Base-by-base conservation (phyloP, 116 monocot species). In the Zostera marina region DNA sequence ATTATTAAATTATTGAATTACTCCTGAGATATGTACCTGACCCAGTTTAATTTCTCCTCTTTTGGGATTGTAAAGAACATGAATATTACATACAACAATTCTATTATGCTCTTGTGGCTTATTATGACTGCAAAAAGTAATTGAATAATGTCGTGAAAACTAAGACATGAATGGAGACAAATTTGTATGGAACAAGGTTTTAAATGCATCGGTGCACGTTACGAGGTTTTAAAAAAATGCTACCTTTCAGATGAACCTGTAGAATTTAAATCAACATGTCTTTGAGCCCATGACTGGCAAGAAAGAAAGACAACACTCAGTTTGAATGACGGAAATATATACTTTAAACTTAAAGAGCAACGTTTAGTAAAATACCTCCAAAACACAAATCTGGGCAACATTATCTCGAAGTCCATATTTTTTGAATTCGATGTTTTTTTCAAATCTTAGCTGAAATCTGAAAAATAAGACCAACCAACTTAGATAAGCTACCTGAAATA, bases 21-120 rank as follows among this genome's bases (percentile, higher is more conserved):
- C 20, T 15, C 25, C 13, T 11, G 19, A 32, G 32, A 5, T 15
- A 60, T 21, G 42, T 75, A 96, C 96, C 89, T 96, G 96, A 43
- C 85, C 96, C 65, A 96, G 76, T 53, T 96, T 96, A 59, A 96
- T 79, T 64, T 96, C 96, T 52, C 96, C 96, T 64, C 96, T 75
- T 61, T 80, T 96, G 42, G 89, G 89, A 74, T 96, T 96, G 76
- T 78, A 96, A 53, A 96, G 83, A 59, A 96, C 85, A 77, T 96
- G 96, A 71, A 80, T 83, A 61, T 96, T 96, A 66, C 96, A 96
- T 11, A 96, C 60, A 54, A 96, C 78, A 65, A 96, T 58, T 63
- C 62, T 76, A 58, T 82, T 84, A 60, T 60, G 69, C 54, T 63
- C 63, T 40, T 48, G 70, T 44, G 70, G 56, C 12, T 64, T 25